Conservation (phyloP, 306 rosid species). For the Rosa chinensis region DNA sequence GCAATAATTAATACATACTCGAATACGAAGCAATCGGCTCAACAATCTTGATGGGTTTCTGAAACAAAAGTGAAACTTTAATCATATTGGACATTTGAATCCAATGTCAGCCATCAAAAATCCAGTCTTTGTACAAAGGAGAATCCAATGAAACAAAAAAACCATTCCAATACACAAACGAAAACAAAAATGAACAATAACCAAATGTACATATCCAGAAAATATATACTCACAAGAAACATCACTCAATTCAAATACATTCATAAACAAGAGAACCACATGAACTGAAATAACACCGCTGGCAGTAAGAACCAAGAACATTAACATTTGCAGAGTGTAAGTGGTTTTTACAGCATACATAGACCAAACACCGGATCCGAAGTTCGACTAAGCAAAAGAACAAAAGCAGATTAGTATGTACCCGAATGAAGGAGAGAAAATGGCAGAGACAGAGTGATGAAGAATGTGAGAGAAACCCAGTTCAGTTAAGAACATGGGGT, state of each 20-base stretch:
- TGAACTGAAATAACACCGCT: not conserved
- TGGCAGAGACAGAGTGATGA: not conserved
- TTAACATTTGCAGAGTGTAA: not conserved
- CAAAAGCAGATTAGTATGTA: not conserved
- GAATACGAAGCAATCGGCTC: not conserved
- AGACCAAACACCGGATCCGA: slow-evolving; percentile 6
- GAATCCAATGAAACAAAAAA: slow-evolving; percentile 18
- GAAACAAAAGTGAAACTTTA: not conserved
- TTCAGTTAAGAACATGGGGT: not conserved
- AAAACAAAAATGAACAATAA: not conserved
- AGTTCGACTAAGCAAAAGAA: not conserved
- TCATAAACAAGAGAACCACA: not conserved
- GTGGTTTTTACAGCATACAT: not conserved
- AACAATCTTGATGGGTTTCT: not conserved
- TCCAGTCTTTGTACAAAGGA: slow-evolving; percentile 7
- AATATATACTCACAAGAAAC: not conserved
- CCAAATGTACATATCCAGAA: not conserved
- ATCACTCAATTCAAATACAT: not conserved
- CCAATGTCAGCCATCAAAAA: not conserved
- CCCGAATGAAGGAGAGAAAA: not conserved
- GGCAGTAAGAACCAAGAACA: not conserved
- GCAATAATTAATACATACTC: not conserved
- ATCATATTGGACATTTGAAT: slow-evolving; percentile 5
- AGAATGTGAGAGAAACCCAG: not conserved
- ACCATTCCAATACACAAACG: not conserved